phyloP scores from a whole-genome alignment of 495 filamentous ascomycete genomes.

The Penicillium diatomitis region DNA sequence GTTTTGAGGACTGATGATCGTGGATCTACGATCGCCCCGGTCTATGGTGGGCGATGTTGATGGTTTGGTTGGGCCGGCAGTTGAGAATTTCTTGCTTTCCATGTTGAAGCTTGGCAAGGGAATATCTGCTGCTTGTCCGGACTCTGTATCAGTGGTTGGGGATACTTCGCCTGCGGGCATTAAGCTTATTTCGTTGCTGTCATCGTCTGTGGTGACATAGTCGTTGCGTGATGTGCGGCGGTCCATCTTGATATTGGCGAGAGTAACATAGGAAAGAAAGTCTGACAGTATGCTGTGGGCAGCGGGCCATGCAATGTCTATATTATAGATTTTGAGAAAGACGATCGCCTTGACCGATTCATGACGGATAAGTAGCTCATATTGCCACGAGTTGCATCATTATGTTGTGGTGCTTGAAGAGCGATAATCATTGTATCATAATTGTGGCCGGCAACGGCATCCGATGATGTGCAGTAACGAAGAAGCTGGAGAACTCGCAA shows the following conservation, averaged over 20 bases:
- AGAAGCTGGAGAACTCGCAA: no score
- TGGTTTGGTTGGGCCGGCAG: neutral
- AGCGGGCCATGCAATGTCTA: no score
- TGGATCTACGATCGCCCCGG: constrained; percentile 16
- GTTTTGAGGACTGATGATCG: constrained; percentile 25
- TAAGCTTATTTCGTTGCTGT: neutral
- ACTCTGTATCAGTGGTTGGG: neutral
- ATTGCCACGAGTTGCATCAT: no score
- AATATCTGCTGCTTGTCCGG: neutral
- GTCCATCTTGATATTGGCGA: neutral
- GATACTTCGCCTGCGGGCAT: neutral
- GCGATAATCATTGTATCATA: no score
- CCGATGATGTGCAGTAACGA: no score
- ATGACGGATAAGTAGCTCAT: no score
- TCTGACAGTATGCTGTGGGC: no score
- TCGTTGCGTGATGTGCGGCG: neutral
- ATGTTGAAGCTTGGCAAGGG: neutral
- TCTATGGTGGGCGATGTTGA: constrained; percentile 2
- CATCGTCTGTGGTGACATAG: neutral
- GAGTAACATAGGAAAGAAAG: no score
- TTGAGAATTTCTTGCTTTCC: neutral
- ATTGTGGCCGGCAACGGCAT: no score
- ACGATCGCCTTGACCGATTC: no score
- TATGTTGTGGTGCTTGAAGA: no score
- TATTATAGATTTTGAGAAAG: no score